phyloP scores from a whole-genome alignment of 2,329 filamentous ascomycete species.

The Aspergillus niger region DNA sequence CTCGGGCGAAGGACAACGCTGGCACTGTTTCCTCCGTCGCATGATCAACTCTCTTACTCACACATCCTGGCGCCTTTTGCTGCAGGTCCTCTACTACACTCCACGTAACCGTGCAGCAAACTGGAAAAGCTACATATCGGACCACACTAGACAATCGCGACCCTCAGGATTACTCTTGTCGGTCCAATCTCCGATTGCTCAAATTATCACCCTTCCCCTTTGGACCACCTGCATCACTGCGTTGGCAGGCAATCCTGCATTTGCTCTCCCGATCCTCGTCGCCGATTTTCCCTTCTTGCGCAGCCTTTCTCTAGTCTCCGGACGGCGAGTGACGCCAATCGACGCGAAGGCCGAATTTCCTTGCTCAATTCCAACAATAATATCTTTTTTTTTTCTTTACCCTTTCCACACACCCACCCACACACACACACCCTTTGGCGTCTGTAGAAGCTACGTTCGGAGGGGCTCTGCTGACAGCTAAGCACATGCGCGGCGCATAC shows the following conservation, averaged over 20 bases:
- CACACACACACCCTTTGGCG: neutral
- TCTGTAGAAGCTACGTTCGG: constrained; percentile 14
- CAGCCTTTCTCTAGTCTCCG: constrained; percentile 9
- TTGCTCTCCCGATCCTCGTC: constrained; percentile 31
- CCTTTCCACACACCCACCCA: too few species aligned
- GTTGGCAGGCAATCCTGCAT: constrained; percentile 39
- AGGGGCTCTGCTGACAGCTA: constrained; percentile 29
- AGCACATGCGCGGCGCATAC: constrained; percentile 32
- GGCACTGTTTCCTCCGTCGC: constrained; percentile 22
- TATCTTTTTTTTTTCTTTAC: too few species aligned
- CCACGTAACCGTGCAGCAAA: constrained; percentile 41
- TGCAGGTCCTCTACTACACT: constrained; percentile 32
- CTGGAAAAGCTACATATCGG: constrained; percentile 30
- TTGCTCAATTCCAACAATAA: constrained; percentile 16
- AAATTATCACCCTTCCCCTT: constrained; percentile 32
- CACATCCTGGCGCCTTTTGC: constrained; percentile 28
- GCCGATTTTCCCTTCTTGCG: constrained; percentile 22
- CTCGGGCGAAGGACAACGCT: constrained; percentile 19
- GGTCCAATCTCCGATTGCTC: constrained; percentile 35
- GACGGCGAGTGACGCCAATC: constrained; percentile 16
- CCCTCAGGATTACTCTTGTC: constrained; percentile 28
- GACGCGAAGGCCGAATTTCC: constrained; percentile 16
- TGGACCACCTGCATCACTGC: constrained; percentile 40
- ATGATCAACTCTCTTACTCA: constrained; percentile 32
- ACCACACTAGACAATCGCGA: constrained; percentile 29